Evolutionary conservation across 2,329 filamentous ascomycete genomes (phyloP).

Genomic region (Geoglossum cookeanum): DNA sequence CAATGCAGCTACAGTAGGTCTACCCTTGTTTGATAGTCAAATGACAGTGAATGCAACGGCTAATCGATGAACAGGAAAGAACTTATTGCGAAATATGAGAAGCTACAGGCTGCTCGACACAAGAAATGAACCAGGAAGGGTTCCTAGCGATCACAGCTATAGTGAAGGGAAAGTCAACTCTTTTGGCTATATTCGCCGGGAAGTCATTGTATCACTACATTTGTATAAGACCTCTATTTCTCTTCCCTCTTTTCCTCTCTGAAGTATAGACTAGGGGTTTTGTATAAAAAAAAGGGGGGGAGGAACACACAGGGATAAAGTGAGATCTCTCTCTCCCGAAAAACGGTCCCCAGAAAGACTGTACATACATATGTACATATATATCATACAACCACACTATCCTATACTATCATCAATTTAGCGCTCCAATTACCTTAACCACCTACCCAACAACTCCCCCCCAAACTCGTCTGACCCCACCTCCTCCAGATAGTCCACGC

Average conservation of each 20-base stretch:
- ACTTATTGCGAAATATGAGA: conserved; percentile 46
- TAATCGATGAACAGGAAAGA: conserved; percentile 31
- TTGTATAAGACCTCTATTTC: background rate
- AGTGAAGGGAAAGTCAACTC: too few relatives aligned
- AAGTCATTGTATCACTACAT: background rate
- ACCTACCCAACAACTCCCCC: background rate
- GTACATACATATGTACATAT: background rate
- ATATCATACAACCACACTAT: background rate
- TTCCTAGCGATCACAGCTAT: too few relatives aligned
- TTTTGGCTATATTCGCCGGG: too few relatives aligned
- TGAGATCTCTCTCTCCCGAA: background rate
- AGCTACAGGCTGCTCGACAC: conserved; percentile 43
- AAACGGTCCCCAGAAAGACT: background rate
- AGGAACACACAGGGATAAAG: background rate
- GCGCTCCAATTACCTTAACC: background rate
- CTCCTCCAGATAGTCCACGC: background rate
- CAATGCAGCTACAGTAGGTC: conserved; percentile 71
- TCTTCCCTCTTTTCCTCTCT: background rate
- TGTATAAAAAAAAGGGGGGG: background rate
- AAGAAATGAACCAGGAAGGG: conserved; percentile 29
- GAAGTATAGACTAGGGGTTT: background rate
- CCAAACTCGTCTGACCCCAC: background rate
- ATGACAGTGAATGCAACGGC: background rate
- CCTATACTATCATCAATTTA: background rate
- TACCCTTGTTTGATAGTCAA: background rate